Evolutionary conservation across 495 filamentous ascomycete species (phyloP).

Genomic region (Terfezia claveryi): DNA sequence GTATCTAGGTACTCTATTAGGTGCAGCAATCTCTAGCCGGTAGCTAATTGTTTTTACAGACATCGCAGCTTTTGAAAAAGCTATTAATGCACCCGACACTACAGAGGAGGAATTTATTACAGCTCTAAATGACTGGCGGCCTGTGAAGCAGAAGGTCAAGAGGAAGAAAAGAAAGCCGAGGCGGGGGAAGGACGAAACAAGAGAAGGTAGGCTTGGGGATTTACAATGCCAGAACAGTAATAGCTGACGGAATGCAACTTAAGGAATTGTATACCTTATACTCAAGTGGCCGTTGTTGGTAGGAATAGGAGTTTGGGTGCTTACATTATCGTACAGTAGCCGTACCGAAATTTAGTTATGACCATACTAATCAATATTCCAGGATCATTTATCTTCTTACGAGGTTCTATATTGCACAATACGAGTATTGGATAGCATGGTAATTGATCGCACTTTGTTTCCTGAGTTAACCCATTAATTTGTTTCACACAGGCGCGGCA

Average conservation of each 20-base stretch:
- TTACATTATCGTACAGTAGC: constrained; percentile 26
- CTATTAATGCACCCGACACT: constrained; percentile 32
- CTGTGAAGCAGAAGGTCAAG: constrained; percentile 43
- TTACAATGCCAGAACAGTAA: neutral
- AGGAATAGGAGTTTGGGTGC: constrained; percentile 58
- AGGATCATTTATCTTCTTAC: constrained; percentile 53
- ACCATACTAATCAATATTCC: constrained; percentile 9
- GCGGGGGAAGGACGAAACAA: constrained; percentile 66
- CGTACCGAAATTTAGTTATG: neutral
- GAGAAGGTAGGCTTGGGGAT: constrained; percentile 29
- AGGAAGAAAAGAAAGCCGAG: constrained; percentile 20
- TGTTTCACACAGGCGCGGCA: constrained; percentile 27
- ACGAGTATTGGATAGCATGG: constrained; percentile 61
- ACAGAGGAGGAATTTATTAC: constrained; percentile 36
- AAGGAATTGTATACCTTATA: constrained; percentile 64
- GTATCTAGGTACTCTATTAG: neutral
- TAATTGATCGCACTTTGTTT: neutral
- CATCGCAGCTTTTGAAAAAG: constrained; percentile 35
- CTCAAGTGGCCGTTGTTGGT: constrained; percentile 81
- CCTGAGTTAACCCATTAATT: too few species aligned
- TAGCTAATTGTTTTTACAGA: constrained; percentile 10
- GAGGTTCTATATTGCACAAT: constrained; percentile 69
- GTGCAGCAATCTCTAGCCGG: neutral
- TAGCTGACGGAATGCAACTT: neutral
- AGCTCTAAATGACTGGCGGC: constrained; percentile 70